phyloP scores from a whole-genome alignment of 2,329 filamentous ascomycete species.

The Colletotrichum neosansevieriae region DNA sequence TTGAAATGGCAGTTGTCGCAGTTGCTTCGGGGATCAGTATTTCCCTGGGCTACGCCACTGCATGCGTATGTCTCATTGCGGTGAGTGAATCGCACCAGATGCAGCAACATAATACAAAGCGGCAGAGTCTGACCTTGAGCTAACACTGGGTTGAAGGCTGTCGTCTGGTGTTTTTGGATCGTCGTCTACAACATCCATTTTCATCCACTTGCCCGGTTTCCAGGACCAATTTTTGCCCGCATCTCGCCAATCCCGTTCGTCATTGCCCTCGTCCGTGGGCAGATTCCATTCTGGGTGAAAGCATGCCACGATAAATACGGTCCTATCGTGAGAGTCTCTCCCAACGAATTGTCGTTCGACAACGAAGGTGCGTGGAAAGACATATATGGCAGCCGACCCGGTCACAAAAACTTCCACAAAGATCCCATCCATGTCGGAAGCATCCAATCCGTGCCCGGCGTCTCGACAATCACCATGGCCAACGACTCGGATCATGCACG shows the following conservation, averaged over 20 bases:
- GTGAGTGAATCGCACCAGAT: background rate
- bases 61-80: background rate
- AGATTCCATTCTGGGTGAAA: constrained; percentile 44
- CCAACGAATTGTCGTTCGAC: constrained; percentile 30
- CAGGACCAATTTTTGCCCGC: background rate
- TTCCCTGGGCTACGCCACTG: too few species aligned
- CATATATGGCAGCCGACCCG: constrained; percentile 31
- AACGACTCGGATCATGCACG: constrained; percentile 25
- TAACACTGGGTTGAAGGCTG: background rate
- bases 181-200: background rate
- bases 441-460: constrained; percentile 38
- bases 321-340: constrained; percentile 28
- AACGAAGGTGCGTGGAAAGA: constrained; percentile 29
- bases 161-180: background rate
- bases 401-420: constrained; percentile 45
- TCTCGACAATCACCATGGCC: constrained; percentile 33
- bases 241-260: constrained; percentile 16
- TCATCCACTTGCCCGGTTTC: background rate
- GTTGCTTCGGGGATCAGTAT: too few species aligned
- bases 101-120: background rate
- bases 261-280: constrained; percentile 42
- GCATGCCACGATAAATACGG: constrained; percentile 43
- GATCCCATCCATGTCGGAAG: constrained; percentile 48
- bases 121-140: background rate
- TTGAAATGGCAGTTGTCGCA: too few species aligned